Evolutionary conservation across 257 asterid species (phyloP).

Genomic region (Pogostemon cablin): DNA sequence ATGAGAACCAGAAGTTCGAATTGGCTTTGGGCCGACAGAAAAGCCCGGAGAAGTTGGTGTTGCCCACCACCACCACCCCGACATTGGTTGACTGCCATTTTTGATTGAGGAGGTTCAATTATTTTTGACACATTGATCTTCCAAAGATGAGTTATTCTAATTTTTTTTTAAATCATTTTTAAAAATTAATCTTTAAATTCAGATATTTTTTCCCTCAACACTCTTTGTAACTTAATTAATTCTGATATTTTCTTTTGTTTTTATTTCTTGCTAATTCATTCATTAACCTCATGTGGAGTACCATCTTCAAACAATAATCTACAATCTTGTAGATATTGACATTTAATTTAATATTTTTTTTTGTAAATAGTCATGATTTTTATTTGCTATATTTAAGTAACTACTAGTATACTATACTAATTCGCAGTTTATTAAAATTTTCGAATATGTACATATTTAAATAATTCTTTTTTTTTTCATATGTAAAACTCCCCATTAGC

Average conservation of each 20-base stretch:
- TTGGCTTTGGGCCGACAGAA: slow-evolving; percentile 30
- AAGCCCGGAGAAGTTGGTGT: slow-evolving; percentile 38
- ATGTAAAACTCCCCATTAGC: no score
- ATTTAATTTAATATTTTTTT: no score
- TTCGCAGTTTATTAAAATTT: no score
- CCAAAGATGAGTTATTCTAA: background rate
- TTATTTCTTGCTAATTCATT: no score
- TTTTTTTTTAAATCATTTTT: background rate
- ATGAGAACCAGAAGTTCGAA: slow-evolving; percentile 42
- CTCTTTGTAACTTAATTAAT: background rate
- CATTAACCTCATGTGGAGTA: no score
- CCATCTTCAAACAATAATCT: no score
- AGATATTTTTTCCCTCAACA: background rate
- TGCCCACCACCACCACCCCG: slow-evolving; percentile 41
- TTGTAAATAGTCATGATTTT: no score
- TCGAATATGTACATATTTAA: background rate
- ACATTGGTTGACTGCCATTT: slow-evolving; percentile 63
- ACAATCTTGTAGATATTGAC: no score
- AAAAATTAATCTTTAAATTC: background rate
- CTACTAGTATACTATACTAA: no score
- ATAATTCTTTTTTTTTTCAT: background rate
- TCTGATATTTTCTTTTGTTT: no score
- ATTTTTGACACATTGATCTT: slow-evolving; percentile 34
- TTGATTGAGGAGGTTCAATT: slow-evolving; percentile 39
- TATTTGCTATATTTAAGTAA: no score